phyloP scores from a whole-genome alignment of 257 asterid genomes.

The Mitragyna speciosa region DNA sequence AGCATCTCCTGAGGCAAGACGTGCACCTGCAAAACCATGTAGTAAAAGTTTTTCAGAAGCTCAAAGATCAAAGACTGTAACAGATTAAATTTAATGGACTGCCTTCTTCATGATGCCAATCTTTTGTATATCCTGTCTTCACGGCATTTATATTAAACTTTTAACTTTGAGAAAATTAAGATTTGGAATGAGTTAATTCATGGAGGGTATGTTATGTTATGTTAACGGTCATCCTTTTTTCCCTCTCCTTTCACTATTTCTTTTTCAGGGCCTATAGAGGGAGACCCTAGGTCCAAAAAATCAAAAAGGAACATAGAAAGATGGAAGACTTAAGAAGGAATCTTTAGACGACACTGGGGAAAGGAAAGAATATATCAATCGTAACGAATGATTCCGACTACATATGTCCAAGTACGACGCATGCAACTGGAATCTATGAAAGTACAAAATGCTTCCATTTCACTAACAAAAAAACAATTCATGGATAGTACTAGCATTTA shows the following conservation, averaged over 20 bases:
- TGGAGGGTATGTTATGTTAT: not conserved
- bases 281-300: not conserved
- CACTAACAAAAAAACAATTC: not conserved
- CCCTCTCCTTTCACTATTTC: no score
- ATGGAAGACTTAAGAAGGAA: not conserved
- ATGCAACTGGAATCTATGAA: slow-evolving; percentile 6
- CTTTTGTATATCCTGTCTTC: not conserved
- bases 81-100: not conserved
- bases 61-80: not conserved
- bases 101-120: not conserved
- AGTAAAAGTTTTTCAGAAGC: not conserved
- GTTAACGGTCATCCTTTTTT: not conserved
- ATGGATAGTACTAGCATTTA: not conserved
- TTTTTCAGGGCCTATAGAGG: not conserved
- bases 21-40: slow-evolving; percentile 32
- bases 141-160: not conserved
- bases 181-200: not conserved
- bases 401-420: slow-evolving; percentile 11
- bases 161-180: not conserved
- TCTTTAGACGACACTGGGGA: not conserved
- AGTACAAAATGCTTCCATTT: not conserved
- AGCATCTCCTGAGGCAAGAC: slow-evolving; percentile 40
- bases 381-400: not conserved
- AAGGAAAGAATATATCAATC: slow-evolving; percentile 6
- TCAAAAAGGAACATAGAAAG: not conserved